Base-by-base conservation (phyloP, 371 early-diverging fungal genomes). In the Haplosporangium sp. region DNA sequence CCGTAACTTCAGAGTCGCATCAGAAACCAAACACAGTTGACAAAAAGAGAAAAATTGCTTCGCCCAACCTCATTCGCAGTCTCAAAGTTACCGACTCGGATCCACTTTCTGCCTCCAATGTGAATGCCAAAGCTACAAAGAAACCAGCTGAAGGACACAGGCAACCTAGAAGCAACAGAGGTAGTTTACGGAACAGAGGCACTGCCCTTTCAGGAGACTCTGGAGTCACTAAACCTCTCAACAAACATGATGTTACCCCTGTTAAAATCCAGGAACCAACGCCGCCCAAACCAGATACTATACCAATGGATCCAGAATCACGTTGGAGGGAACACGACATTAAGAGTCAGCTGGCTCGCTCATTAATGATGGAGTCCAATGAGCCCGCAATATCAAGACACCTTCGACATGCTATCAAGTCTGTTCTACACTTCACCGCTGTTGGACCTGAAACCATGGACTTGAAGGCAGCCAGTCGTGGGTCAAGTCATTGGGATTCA, bases 351-450 rank as follows among this genome's bases (percentile, higher is more conserved):
- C 69, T 75, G 70, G 84, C 83, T 5, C 71, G 79, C 55, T 72
- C 84, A 9, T 35, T 84, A 9, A 44, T 84, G 1, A 63, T 78
- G 27, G 82, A 83, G 11, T 70, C 83, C 19, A 69, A 65, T 61
- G 88, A 87, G 55, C 86, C 85, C 17, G 72, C 81, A 44, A 69
- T 85, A 35, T 84, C 84, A 3, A 64, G 78, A 7, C 86, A 87
- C 34, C 63, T 83, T 15, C 78, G 88, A n/a, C 67, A 79, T 42
- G 82, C 85, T n/a, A 86, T 87, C 19, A 83, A 86, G n/a, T 79
- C 86, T 6, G 77, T 84, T 8, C 71, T 87, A 10, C 83, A 84
- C 38, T 73, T 84, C 19, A 79, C 84, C 1, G 84, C 84, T 45
- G 70, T 83, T 2, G 77, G 84, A 3, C 88, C 88, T 3, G 88